Evolutionary conservation across 2,329 filamentous ascomycete genomes (phyloP), one percentile per base, ranked within the genome.

Genomic region (Aspergillus bombycis): DNA sequence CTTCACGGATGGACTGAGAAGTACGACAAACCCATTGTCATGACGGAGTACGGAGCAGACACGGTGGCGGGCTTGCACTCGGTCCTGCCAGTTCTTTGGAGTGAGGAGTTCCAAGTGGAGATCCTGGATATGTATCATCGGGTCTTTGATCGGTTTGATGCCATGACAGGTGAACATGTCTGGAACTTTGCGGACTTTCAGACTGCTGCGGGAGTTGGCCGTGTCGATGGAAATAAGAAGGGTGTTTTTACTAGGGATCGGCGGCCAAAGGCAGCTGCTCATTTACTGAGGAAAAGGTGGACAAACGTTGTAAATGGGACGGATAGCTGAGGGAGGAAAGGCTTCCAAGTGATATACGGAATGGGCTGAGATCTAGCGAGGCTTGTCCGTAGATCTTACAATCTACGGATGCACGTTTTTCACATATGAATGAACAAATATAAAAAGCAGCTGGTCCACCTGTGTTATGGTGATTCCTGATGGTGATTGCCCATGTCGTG

Each of bases 161-260:
- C 41, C 5, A 36, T 58, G 43, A n/a, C 32, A 4, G 57, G 41
- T 5, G 57, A 58, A 32, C 57, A 58, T 11, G 41, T 58, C 28
- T 58, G 41, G 57, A 50, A 50, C 26, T 58, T 58, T 9, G 41
- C 57, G 3, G 57, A 58, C 12, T 58, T 58, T 21, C 57, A 58
- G 12, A 58, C 57, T 3, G 26, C 41, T 5, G 66, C 36, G 3
- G 41, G 43, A 6, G 21, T 58, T 10, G 26, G 6, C 26, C 26
- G 57, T 26, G 57, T 58, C 0, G 57, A 58, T 36, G 57, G 41
- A 4, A 58, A 58, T 26, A 58, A 46, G 11, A 46, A 21, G n/a
- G 43, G 43, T 23, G 43, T 46, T 46, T 46, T 46, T 46, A 46
- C 43, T 14, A 46, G 43, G n/a, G 43, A 46, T 21, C 43, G 43